Evolutionary conservation across 176 grass and related monocot genomes (phyloP), one percentile per base, ranked within the genome.

Genomic region (Zea luxurians): DNA sequence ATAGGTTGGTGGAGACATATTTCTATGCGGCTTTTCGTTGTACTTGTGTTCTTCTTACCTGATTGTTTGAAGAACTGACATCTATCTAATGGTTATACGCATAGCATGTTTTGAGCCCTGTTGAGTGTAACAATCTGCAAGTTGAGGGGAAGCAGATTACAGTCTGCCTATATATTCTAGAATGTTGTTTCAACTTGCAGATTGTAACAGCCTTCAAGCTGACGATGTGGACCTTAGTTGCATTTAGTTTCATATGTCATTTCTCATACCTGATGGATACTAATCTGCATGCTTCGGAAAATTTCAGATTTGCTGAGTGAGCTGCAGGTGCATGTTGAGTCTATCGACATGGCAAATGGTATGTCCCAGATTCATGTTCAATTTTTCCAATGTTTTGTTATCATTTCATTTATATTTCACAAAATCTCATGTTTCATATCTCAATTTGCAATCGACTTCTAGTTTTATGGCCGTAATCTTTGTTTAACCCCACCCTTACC

Each of bases 311-410:
- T 97, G 53, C 83, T 97, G 43, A 84, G 86, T 75, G 85, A 97
- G 43, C 80, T 97, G 83, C 93, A 97, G 46, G 80, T 90, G 36
- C 93, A 93, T 86, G 93, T 93, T 37, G 93, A 97, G 41, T 93
- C 93, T 64, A 97, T 97, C 47, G 93, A 97, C 79, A 89, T 93
- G 78, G 90, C 93, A 61, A 97, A 97, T 12, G 88, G 93, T 97
- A 88, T 69, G 75, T 43, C 12, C 27, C 43, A 50, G 10, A 13
- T 40, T 35, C 68, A 34, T 81, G 7, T 4, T 74, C 18, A 64
- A 60, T 75, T 7, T 21, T 70, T 70, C 63, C 0, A 6, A 59
- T 83, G 6, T 18, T 2, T 78, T 66, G 17, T 74, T 50, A 43
- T 37, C 65, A 13, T 80, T 66, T 43, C 18, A 18, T 42, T 36